Percentiles rank a stretch among this genome's conserved stretches.
Conservation (phyloP, 2,329 filamentous ascomycete genomes). For the Setomelanomma holmii region DNA sequence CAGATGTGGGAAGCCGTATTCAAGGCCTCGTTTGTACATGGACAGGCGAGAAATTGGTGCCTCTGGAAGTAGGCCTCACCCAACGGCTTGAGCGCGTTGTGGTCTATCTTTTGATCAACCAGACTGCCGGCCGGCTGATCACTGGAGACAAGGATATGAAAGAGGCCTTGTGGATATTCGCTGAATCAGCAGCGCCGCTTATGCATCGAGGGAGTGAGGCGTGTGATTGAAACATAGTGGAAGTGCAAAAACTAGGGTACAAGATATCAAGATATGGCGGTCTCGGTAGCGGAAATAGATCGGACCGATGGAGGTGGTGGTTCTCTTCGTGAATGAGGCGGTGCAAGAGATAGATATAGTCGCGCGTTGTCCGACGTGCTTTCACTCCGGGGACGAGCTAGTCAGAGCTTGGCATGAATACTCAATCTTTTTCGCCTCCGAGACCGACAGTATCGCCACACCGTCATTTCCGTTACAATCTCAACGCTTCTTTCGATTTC, state of each 20-base stretch:
- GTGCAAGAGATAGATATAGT: too few relatives aligned
- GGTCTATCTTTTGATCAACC: neutral
- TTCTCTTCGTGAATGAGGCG: too few relatives aligned
- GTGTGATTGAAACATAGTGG: neutral
- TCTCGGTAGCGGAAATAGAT: too few relatives aligned
- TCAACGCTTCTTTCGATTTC: too few relatives aligned
- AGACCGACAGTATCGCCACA: too few relatives aligned
- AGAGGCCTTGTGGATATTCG: neutral
- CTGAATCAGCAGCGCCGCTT: neutral
- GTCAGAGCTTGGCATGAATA: too few relatives aligned
- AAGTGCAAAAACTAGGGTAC: neutral
- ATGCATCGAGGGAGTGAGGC: neutral
- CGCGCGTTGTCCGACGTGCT: too few relatives aligned
- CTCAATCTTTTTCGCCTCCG: too few relatives aligned
- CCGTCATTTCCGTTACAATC: too few relatives aligned
- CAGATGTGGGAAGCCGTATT: neutral
- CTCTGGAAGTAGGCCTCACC: neutral
- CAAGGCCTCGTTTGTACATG: neutral
- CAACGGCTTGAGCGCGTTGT: neutral
- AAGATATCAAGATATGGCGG: too few relatives aligned
- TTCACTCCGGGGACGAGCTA: too few relatives aligned
- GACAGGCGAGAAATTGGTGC: neutral
- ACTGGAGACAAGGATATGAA: neutral
- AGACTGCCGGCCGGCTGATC: neutral
- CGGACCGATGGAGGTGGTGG: too few relatives aligned